Evolutionary conservation across 108 stramenopile genomes (phyloP).

Genomic region (Schizochytrium sp.): DNA sequence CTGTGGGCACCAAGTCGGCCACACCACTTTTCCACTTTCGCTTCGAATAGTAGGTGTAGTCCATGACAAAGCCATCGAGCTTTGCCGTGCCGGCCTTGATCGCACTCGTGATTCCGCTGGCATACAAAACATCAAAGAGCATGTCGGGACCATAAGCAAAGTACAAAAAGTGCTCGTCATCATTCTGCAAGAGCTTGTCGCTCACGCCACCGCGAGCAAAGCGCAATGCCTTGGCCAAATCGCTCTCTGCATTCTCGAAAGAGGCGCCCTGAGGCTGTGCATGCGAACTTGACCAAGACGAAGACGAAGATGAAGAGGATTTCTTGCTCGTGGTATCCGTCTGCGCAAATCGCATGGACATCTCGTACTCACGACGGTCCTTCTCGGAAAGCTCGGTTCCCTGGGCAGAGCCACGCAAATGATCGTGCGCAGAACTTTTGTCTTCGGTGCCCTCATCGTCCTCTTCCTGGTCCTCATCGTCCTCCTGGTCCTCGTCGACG

Average conservation of each 20-base stretch:
- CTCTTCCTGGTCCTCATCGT: background rate
- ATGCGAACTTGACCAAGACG: background rate
- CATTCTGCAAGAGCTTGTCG: background rate
- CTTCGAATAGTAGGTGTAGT: background rate
- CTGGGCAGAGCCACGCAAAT: background rate
- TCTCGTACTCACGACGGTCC: background rate
- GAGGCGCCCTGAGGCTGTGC: background rate
- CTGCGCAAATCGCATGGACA: background rate
- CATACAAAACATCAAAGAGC: background rate
- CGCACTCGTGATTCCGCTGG: background rate
- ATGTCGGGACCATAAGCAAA: constrained; percentile 17
- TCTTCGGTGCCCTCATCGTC: background rate
- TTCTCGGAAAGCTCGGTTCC: background rate
- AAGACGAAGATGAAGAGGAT: background rate
- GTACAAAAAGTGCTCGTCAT: constrained; percentile 11
- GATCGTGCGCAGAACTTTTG: no score
- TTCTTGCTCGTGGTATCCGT: background rate
- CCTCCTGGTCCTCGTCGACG: background rate
- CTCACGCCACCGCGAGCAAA: background rate
- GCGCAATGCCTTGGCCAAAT: background rate
- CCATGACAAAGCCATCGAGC: background rate
- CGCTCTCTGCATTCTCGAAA: background rate
- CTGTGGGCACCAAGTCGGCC: background rate
- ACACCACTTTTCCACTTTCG: background rate
- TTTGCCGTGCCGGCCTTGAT: background rate